Base-by-base conservation (phyloP, 257 asterid genomes). In the Scutellaria minor region DNA sequence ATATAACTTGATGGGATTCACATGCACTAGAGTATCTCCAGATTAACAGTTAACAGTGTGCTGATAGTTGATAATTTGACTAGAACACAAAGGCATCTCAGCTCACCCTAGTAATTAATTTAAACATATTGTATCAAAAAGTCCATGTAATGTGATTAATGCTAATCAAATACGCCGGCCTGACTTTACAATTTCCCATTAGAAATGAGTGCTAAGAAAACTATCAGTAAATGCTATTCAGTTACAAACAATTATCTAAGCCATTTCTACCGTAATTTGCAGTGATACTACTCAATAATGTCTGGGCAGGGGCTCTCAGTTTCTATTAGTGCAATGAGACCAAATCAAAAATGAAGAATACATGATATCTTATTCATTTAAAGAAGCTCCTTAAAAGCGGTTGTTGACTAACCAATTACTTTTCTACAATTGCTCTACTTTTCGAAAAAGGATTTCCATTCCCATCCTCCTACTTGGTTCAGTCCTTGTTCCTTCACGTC, bases 331-430 rank as follows among this genome's bases (percentile, higher is more conserved):
- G 31, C 31, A 66, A 40, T 48, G 71, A 8, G 51, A 40, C 51
- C 68, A 40, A 18, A 62, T 10, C 13, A 41, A 40, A 11, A 62
- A 39, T 62, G 52, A 42, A 51, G 7, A 37, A 7, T 12, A 35
- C 31, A 66, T 35, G 45, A 54, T 51, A n/a, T 59, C 52, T 31
- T 44, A 63, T 60, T 71, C 20, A 62, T 72, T 48, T 55, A 46
- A 62, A 70, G 44, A 31, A 31, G 70, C 57, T 62, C 37, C 72
- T 60, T 42, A 55, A 80, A 66, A 64, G 85, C 77, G 74, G 70
- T 58, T 52, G 74, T 75, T 64, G 85, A 78, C 80, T 72, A 81
- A 75, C 81, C 75, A 74, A 66, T 76, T 77, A 59, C 64, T 66
- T 59, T 57, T 46, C 65, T 31, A 64, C 63, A 73, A 37, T 56